phyloP scores from a whole-genome alignment of 306 rosid genomes.

The Pterocarpus santalinus region DNA sequence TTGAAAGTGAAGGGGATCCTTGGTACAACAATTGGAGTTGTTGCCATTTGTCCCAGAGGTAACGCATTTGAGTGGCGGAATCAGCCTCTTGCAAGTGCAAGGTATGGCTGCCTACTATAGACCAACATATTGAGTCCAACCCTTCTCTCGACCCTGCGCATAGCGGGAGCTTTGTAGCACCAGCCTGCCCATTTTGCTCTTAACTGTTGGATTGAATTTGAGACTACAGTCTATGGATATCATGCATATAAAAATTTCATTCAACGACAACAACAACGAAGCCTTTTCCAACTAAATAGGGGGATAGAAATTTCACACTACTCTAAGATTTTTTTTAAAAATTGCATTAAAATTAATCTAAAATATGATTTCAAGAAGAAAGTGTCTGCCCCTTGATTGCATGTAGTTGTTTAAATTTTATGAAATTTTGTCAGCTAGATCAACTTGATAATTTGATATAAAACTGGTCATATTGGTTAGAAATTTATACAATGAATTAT shows the following conservation, averaged over 20 bases:
- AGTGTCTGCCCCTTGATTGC: neutral
- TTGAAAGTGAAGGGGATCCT: neutral
- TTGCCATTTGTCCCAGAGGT: neutral
- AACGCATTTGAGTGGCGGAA: neutral
- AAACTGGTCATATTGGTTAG: neutral
- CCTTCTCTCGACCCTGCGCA: neutral
- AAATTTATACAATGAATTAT: neutral
- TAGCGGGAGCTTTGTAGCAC: neutral
- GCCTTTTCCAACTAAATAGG: neutral
- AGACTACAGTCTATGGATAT: neutral
- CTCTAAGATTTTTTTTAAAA: neutral
- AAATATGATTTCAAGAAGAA: neutral
- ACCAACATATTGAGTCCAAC: neutral
- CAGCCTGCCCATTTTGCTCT: neutral
- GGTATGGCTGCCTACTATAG: neutral
- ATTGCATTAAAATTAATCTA: neutral
- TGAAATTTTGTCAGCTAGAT: neutral
- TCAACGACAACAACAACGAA: neutral
- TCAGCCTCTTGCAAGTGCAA: neutral
- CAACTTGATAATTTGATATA: conserved; percentile 1
- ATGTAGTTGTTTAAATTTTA: neutral
- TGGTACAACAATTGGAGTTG: neutral
- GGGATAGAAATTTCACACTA: neutral
- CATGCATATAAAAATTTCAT: neutral
- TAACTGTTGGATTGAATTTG: neutral